Base-by-base conservation (phyloP, 345 rosid species). In the Cardamine occulta region DNA sequence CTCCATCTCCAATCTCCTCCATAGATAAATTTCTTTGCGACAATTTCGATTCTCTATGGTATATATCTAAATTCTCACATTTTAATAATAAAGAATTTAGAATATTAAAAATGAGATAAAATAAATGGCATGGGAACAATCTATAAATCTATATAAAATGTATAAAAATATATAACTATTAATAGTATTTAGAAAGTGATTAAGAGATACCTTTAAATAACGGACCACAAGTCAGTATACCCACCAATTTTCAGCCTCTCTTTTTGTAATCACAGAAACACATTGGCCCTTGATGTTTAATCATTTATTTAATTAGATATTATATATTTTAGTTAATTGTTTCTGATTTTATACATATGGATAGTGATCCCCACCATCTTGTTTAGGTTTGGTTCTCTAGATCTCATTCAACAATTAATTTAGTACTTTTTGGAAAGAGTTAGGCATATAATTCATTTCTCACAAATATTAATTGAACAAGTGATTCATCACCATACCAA, bases 181-280 rank as follows among this genome's bases (percentile, higher is more conserved):
- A 21, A 68, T 19, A 54, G 56, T 31, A 40, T 77, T 44, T 83
- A 85, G 82, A 67, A 68, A 81, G 75, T 64, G 78, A 74, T 74
- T 74, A 74, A 40, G 40, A 76, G 66, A 80, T 74, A 21, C 74
- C 72, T 82, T 77, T 85, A 68, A 62, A 63, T 77, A 82, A 81
- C 81, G 81, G 81, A 85, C 85, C 63, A 88, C 86, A 85, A 85
- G 90, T 84, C 93, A 82, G 80, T 62, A 79, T 88, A 82, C 90
- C 82, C 77, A 87, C 80, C 77, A 80, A 82, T 74, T 77, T 80
- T 70, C 45, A 55, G 65, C 75, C 66, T 77, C 75, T 32, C 52
- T 73, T 64, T 73, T 64, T 54, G 28, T 42, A 31, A 52, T 53
- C 64, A 68, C 29, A 61, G 31, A 70, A 76, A 70, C 72, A 57